Conservation (phyloP, 148 eudicot species). For the Linanthus parryae region DNA sequence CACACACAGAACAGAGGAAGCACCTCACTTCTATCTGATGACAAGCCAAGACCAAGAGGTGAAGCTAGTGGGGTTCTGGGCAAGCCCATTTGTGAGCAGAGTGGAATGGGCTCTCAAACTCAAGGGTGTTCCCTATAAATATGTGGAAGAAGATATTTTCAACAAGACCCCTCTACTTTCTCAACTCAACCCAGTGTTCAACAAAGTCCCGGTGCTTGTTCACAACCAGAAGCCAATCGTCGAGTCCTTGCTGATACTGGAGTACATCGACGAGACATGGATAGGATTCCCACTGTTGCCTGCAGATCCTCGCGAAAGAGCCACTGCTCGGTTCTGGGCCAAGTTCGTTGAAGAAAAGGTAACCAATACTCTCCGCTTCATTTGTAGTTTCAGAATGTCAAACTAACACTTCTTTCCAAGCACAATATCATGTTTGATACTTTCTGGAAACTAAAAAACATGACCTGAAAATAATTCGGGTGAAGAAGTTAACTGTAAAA, state of each 20-base stretch:
- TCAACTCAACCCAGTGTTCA: constrained; percentile 16
- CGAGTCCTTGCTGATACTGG: constrained; percentile 19
- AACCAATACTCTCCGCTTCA: background rate
- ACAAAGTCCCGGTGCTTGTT: constrained; percentile 20
- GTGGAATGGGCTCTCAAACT: constrained; percentile 24
- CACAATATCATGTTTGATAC: background rate
- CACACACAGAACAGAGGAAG: no score
- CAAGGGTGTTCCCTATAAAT: constrained; percentile 22
- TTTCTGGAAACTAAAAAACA: no score
- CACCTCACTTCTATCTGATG: no score
- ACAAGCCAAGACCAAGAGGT: constrained; percentile 4
- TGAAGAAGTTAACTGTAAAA: no score
- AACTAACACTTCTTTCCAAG: background rate
- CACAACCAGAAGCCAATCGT: constrained; percentile 12
- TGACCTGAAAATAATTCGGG: background rate
- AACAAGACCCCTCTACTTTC: constrained; percentile 17
- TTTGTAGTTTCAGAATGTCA: no score
- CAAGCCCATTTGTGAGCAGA: constrained; percentile 14
- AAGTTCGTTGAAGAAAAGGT: constrained; percentile 20
- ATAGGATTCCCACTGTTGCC: constrained; percentile 11
- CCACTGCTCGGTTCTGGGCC: constrained; percentile 24
- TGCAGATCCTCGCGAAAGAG: constrained; percentile 17
- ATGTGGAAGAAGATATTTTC: constrained; percentile 22
- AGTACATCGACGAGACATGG: constrained; percentile 28
- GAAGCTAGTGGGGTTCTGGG: constrained; percentile 17